These are phyloP conservation scores for Rhizopus stolonifer DNA, from an alignment of 371 early-diverging fungal species.

Conservation along the genomic window DNA sequence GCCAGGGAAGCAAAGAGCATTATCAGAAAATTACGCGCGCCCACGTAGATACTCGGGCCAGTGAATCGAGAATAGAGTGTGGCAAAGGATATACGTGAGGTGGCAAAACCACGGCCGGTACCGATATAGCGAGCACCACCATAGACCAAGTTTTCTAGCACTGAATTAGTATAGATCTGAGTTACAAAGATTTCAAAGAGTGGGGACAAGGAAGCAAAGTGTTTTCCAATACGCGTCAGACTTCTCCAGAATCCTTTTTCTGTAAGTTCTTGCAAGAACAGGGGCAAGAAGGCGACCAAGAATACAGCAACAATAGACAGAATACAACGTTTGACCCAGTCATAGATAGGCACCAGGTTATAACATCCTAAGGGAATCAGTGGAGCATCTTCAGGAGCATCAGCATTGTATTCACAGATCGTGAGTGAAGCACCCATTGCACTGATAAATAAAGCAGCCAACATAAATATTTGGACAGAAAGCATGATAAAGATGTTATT, in stretches of 20 bases:
- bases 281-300: constrained; percentile 81
- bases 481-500: constrained; percentile 90
- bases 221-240: constrained; percentile 74
- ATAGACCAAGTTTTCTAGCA: constrained; percentile 78
- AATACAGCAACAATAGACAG: constrained; percentile 78
- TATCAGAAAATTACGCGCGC: constrained; percentile 69
- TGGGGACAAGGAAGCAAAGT: constrained; percentile 81
- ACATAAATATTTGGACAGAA: constrained; percentile 82
- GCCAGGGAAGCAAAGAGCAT: constrained; percentile 74
- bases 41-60: constrained; percentile 77
- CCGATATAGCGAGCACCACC: constrained; percentile 90
- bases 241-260: constrained; percentile 83
- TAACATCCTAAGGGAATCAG: constrained; percentile 65
- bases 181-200: constrained; percentile 91
- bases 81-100: constrained; percentile 77
- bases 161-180: constrained; percentile 83
- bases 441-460: constrained; percentile 74
- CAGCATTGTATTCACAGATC: constrained; percentile 54
- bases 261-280: constrained; percentile 83
- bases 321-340: constrained; percentile 85
- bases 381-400: constrained; percentile 44
- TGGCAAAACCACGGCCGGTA: constrained; percentile 92
- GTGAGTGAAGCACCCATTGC: constrained; percentile 66
- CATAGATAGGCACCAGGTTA: constrained; percentile 71
- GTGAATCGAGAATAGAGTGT: constrained; percentile 79